Base-by-base conservation (phyloP, 2,329 filamentous ascomycete genomes). In the Fusarium staphyleae region DNA sequence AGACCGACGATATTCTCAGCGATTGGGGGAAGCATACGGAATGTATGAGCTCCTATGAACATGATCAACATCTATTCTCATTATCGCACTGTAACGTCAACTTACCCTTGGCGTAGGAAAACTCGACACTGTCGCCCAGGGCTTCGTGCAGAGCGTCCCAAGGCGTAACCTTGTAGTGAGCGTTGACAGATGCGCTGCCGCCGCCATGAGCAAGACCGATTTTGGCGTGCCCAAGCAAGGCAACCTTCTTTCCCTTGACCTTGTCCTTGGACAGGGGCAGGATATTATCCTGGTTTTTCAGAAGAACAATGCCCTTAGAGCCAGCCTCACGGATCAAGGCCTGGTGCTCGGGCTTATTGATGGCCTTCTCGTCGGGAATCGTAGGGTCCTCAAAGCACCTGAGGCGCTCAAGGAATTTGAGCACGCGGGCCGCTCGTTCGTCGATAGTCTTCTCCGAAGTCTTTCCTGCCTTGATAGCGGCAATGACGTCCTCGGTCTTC, bases 201-300 rank as follows among this genome's bases (percentile, higher is more conserved):
- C 74, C 72, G 9, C 73, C 73, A n/a, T 71, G 70, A 18, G 70
- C 70, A 7, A 74, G 59, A 7, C 70, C 68, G 16, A 60, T 65
- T 52, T 72, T 74, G 40, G 72, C 65, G 22, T 73, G 67, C 1
- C 73, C 72, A 30, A 75, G 60, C 7, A 74, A 41, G 18, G 70
- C 69, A 48, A 72, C 65, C 46, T 66, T 70, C 50, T 71, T 72
- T 28, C 69, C 69, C 51, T 66, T 66, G 15, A 70, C 50, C 51
- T 66, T 67, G 1, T 69, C 66, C 28, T 60, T 68, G 3, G 81
- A 75, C 60, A 88, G 80, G 3, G 86, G 86, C 13, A 88, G 73
- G 11, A 87, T 70, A 3, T 72, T 72, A 4, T 79, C 77, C 52
- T 86, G 79, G 59, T 88, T 88, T 70, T 88, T 88, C 42, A 88